phyloP scores from a whole-genome alignment of 768 basidiomycete species.

The Mycena indigotica region DNA sequence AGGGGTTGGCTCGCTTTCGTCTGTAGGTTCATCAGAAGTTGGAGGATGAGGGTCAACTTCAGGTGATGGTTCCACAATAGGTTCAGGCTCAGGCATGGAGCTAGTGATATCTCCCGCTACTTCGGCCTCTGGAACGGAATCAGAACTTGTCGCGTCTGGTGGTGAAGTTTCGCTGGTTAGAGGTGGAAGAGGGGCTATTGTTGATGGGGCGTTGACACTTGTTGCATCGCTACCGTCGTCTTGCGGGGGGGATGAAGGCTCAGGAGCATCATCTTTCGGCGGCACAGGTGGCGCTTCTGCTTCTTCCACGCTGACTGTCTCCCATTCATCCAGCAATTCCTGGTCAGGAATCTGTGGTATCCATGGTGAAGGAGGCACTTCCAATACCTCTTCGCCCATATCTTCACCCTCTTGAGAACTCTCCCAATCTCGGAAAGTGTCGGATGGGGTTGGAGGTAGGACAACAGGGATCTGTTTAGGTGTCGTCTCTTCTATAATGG shows the following conservation, averaged over 20 bases:
- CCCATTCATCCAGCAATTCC: conserved; percentile 18
- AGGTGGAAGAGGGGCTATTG: conserved; percentile 2
- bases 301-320: conserved; percentile 15
- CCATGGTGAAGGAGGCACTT: conserved; percentile 17
- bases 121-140: conserved; percentile 2
- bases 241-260: background rate
- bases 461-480: conserved; percentile 14
- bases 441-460: conserved; percentile 19
- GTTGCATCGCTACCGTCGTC: conserved; percentile 8
- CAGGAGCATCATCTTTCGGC: background rate
- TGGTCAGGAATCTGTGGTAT: conserved; percentile 15
- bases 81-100: background rate
- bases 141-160: background rate
- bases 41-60: background rate
- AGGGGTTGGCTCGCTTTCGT: no score
- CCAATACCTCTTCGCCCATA: conserved; percentile 11
- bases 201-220: conserved; percentile 13
- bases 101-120: background rate
- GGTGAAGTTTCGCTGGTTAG: background rate
- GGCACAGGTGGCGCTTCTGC: conserved; percentile 2
- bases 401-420: conserved; percentile 8
- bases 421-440: conserved; percentile 20
- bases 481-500: conserved; percentile 6
- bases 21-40: no score
- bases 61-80: background rate